Percentiles rank a stretch among this genome's conserved stretches.
These are phyloP conservation scores for Chrysosporium keratinophilum DNA, from an alignment of 2,329 filamentous ascomycete genomes.

Conservation along the genomic window DNA sequence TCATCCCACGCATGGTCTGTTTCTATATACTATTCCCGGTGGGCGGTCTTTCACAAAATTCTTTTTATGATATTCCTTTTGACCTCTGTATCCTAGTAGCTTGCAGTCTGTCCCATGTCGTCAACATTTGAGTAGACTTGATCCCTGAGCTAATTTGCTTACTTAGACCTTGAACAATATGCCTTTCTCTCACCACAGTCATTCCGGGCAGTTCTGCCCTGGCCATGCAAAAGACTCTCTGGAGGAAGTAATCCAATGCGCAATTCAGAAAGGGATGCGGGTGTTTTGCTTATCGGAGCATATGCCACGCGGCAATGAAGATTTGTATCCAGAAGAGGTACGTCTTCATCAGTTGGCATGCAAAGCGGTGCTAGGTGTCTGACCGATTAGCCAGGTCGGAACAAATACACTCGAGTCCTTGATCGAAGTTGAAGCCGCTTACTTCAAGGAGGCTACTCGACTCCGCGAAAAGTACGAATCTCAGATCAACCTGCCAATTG, in stretches of 20 bases:
- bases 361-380: too few relatives aligned
- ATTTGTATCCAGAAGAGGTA: slow-evolving; percentile 90
- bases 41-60: too few relatives aligned
- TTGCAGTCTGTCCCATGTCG: too few relatives aligned
- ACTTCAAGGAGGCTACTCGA: slow-evolving; percentile 62
- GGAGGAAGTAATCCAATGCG: slow-evolving; percentile 70
- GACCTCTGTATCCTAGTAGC: too few relatives aligned
- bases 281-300: slow-evolving; percentile 88
- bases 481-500: slow-evolving; percentile 70
- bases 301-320: slow-evolving; percentile 69
- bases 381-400: slow-evolving; percentile 4
- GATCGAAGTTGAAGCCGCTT: slow-evolving; percentile 48
- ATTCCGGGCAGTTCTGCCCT: slow-evolving; percentile 94
- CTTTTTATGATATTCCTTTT: too few relatives aligned
- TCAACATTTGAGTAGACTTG: background rate
- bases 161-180: slow-evolving; percentile 41
- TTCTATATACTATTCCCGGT: too few relatives aligned
- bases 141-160: background rate
- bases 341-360: too few relatives aligned
- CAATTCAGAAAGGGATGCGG: slow-evolving; percentile 67
- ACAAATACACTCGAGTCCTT: slow-evolving; percentile 9
- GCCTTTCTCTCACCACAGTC: slow-evolving; percentile 96
- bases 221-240: slow-evolving; percentile 77
- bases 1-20: too few relatives aligned
- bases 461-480: slow-evolving; percentile 59